Evolutionary conservation across 2,329 filamentous ascomycete genomes (phyloP).

Genomic region (Colletotrichum tamarilloi): DNA sequence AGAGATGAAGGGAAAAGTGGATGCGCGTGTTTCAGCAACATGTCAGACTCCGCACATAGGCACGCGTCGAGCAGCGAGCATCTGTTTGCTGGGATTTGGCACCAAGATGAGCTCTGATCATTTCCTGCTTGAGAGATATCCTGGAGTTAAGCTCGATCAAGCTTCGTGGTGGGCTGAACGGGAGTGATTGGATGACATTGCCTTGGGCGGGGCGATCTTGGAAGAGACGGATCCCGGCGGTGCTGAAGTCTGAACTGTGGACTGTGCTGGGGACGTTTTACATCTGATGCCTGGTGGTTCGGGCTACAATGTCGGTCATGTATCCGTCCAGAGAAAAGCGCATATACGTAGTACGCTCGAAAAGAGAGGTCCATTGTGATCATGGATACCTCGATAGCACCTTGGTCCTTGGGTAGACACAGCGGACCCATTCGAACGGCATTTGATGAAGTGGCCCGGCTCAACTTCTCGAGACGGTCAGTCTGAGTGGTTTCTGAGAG

Average conservation of each 20-base stretch:
- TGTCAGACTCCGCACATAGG: slow-evolving; percentile 23
- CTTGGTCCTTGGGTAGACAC: background rate
- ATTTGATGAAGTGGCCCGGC: slow-evolving; percentile 7
- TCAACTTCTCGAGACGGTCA: slow-evolving; percentile 1
- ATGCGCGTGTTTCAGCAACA: slow-evolving; percentile 28
- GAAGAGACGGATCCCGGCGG: background rate
- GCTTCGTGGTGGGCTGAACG: slow-evolving; percentile 25
- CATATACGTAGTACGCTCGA: background rate
- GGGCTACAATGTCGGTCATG: slow-evolving; percentile 1
- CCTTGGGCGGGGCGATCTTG: background rate
- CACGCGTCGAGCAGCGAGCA: slow-evolving; percentile 28
- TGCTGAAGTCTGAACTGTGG: slow-evolving; percentile 22
- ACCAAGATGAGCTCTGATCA: slow-evolving; percentile 23
- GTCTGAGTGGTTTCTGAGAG: background rate
- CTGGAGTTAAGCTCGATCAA: slow-evolving; percentile 34
- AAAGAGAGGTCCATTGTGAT: too few relatives aligned
- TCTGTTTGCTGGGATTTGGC: slow-evolving; percentile 1
- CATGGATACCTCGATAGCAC: background rate
- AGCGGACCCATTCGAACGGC: background rate
- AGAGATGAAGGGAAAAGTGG: slow-evolving; percentile 26
- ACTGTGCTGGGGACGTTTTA: background rate
- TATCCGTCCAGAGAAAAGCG: background rate
- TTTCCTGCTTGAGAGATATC: slow-evolving; percentile 26
- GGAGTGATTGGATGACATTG: slow-evolving; percentile 21
- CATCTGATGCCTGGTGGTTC: background rate